Percentiles rank a stretch among this genome's conserved stretches.
Conservation (phyloP, 139 green algal species). For the Tetradesmus obliquus region DNA sequence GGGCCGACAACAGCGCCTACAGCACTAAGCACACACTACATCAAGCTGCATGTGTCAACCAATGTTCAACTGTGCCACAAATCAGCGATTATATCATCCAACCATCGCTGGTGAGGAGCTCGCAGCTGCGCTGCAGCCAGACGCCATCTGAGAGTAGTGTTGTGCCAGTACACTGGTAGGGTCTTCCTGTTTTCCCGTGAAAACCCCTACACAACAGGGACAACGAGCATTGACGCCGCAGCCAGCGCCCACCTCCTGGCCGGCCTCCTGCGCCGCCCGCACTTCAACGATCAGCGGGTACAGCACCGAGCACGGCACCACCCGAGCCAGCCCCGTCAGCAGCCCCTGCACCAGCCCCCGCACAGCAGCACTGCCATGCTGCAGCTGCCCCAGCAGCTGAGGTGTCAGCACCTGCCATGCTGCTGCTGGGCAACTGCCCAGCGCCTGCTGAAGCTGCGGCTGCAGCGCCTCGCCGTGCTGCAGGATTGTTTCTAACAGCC, state of each 20-base stretch:
- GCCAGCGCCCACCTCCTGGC: conserved; percentile 3
- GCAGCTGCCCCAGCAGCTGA: conserved; percentile 74
- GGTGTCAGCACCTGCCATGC: conserved; percentile 61
- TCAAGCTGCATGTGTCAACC: no score
- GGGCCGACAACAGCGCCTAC: not conserved
- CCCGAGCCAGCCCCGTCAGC: conserved; percentile 49
- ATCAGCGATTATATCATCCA: no score
- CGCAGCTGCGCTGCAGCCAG: no score
- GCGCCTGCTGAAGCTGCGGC: conserved; percentile 26
- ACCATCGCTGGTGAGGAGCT: no score
- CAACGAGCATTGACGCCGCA: no score
- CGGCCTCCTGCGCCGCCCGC: conserved; percentile 32
- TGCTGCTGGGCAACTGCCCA: conserved; percentile 52
- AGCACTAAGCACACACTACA: not conserved
- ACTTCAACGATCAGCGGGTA: conserved; percentile 60
- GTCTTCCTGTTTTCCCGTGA: no score
- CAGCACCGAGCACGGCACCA: conserved; percentile 68
- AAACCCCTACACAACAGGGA: no score
- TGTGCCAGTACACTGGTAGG: no score
- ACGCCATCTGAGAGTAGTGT: no score
- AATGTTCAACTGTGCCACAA: no score
- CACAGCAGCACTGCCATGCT: conserved; percentile 29
- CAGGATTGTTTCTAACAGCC: conserved; percentile 57
- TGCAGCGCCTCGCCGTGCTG: conserved; percentile 46
- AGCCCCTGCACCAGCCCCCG: conserved; percentile 47